A percentile compares a stretch with the other conserved stretches of the same genome.
phyloP scores from a whole-genome alignment of 2,329 filamentous ascomycete species.

The Fusarium sp. region DNA sequence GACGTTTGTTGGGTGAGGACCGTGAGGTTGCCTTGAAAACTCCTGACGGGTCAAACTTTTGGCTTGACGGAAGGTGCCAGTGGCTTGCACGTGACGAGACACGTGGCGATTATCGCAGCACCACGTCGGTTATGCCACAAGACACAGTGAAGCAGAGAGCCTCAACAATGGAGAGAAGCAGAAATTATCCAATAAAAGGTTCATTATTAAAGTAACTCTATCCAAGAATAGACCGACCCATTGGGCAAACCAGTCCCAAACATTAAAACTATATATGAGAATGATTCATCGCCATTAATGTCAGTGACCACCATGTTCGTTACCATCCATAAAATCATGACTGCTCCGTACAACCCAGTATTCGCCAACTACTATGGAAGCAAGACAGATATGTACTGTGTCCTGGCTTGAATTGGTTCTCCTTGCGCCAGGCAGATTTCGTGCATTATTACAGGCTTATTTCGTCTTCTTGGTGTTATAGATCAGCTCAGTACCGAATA shows the following conservation, averaged over 20 bases:
- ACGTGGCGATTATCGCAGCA: conserved; percentile 26
- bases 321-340: conserved; percentile 42
- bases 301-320: conserved; percentile 40
- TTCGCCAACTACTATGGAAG: conserved; percentile 26
- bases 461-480: conserved; percentile 47
- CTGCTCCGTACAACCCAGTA: conserved; percentile 29
- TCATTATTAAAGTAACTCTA: conserved; percentile 33
- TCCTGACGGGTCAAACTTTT: conserved; percentile 36
- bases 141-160: neutral
- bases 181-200: neutral
- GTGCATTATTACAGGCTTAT: conserved; percentile 27
- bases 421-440: neutral
- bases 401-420: neutral
- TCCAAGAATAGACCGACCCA: conserved; percentile 28
- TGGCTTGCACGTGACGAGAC: conserved; percentile 32
- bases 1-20: conserved; percentile 16
- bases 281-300: conserved; percentile 37
- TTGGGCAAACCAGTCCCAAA: conserved; percentile 35
- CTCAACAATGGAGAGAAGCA: neutral
- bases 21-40: conserved; percentile 36
- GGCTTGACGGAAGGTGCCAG: conserved; percentile 13
- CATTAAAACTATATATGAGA: conserved; percentile 39
- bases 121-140: conserved; percentile 5
- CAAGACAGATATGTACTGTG: conserved; percentile 31
- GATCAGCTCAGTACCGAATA: conserved; percentile 88